Conservation (phyloP, 768 basidiomycete species). For the Russula emetica region DNA sequence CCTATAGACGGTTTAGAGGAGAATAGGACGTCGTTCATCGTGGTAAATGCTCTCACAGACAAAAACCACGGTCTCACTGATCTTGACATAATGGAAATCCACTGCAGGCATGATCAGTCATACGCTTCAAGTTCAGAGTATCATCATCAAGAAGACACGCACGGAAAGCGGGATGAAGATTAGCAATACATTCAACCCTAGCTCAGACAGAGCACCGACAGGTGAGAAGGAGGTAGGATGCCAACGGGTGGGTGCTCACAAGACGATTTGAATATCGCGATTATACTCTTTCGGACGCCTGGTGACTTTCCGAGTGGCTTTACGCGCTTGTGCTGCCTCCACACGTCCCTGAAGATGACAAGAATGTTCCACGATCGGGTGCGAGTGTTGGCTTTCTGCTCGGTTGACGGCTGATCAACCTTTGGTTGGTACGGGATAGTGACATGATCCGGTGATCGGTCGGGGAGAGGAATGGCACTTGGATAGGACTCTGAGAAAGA, state of each 20-base stretch:
- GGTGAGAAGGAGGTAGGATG: neutral
- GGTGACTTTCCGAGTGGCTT: constrained; percentile 44
- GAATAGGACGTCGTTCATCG: neutral
- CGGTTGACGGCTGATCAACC: neutral
- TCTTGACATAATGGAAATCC: constrained; percentile 63
- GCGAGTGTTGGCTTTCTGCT: neutral
- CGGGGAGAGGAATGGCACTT: neutral
- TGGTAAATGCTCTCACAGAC: constrained; percentile 49
- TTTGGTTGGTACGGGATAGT: neutral
- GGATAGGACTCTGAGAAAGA: neutral
- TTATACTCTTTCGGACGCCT: constrained; percentile 44
- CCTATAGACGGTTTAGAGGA: constrained; percentile 39
- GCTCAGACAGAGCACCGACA: constrained; percentile 3
- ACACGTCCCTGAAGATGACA: neutral
- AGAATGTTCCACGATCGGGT: neutral
- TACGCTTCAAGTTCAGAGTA: constrained; percentile 9
- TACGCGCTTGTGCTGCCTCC: constrained; percentile 20
- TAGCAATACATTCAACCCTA: constrained; percentile 67
- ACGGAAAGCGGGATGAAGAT: constrained; percentile 70
- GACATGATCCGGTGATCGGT: neutral
- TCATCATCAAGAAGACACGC: constrained; percentile 28
- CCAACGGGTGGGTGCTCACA: constrained; percentile 40
- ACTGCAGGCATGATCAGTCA: constrained; percentile 42
- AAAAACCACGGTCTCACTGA: constrained; percentile 59
- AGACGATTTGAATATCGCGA: constrained; percentile 51